A percentile compares a stretch with the other conserved stretches of the same genome.
Conservation (phyloP, 1,284 basidiomycete species). For the Papiliotrema flavescens region DNA sequence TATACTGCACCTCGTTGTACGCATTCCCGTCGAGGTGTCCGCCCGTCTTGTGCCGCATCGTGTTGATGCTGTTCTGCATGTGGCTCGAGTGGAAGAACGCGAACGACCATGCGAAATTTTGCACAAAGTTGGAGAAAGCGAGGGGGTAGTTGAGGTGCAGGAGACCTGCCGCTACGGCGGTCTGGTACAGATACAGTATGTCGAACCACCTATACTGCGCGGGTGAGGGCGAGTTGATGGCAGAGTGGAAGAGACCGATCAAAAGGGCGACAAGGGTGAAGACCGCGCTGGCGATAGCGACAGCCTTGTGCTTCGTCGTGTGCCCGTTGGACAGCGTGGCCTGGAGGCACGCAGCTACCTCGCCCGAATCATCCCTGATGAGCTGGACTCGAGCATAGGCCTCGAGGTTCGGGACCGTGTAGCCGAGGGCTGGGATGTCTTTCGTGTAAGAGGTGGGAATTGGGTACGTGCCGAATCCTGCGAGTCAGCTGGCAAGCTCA, state of each 20-base stretch:
- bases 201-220: conserved; percentile 66
- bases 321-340: conserved; percentile 87
- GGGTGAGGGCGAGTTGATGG: conserved; percentile 48
- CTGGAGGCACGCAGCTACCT: conserved; percentile 82
- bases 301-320: conserved; percentile 69
- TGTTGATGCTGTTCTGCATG: conserved; percentile 74
- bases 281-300: conserved; percentile 71
- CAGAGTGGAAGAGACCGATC: conserved; percentile 65
- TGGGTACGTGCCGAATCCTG: conserved; percentile 64
- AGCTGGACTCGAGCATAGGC: conserved; percentile 80
- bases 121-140: conserved; percentile 70
- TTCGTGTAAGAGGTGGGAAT: conserved; percentile 58
- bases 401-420: conserved; percentile 84
- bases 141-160: conserved; percentile 83
- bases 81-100: conserved; percentile 68
- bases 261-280: conserved; percentile 66
- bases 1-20: conserved; percentile 58
- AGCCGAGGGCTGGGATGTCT: conserved; percentile 74
- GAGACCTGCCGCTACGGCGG: conserved; percentile 69
- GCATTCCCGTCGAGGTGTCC: conserved; percentile 65
- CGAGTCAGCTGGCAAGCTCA: not conserved
- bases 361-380: conserved; percentile 61
- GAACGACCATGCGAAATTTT: conserved; percentile 86
- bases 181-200: conserved; percentile 74
- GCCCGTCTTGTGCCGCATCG: conserved; percentile 76